Percentiles rank a stretch among this genome's conserved stretches.
Evolutionary conservation across 148 eudicot species (phyloP).

Genomic region (Silene latifolia): DNA sequence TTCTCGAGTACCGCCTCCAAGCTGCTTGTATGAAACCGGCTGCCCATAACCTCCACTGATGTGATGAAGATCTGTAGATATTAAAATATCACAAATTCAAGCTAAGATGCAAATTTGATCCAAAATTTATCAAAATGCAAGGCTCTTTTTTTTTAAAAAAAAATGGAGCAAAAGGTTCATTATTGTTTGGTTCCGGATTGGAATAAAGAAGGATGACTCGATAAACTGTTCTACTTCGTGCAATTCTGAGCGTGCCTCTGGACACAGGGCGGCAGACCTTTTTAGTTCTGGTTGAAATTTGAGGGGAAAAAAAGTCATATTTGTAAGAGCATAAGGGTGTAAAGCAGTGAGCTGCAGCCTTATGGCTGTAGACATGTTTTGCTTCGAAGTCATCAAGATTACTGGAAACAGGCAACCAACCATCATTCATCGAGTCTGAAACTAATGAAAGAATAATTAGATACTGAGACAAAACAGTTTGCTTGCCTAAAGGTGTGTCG

Average conservation of each 20-base stretch:
- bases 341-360: neutral
- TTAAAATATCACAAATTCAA: neutral
- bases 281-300: neutral
- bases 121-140: neutral
- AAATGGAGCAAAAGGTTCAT: neutral
- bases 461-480: neutral
- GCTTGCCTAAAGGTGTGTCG: constrained; percentile 58
- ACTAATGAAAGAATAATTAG: neutral
- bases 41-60: constrained; percentile 74
- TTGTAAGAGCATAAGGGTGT: neutral
- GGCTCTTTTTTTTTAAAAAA: neutral
- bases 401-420: neutral
- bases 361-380: neutral
- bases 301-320: neutral
- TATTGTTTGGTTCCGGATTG: neutral
- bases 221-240: neutral
- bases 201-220: neutral
- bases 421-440: neutral
- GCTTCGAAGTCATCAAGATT: neutral
- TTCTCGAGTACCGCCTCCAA: constrained; percentile 53
- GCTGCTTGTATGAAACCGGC: constrained; percentile 71
- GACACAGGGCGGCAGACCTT: no score
- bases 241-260: no score
- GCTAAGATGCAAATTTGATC: neutral
- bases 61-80: constrained; percentile 51